Evolutionary conservation across 129 eudicot species (phyloP), one percentile per base, ranked within the genome.

Genomic region (Ambrosia trifida): DNA sequence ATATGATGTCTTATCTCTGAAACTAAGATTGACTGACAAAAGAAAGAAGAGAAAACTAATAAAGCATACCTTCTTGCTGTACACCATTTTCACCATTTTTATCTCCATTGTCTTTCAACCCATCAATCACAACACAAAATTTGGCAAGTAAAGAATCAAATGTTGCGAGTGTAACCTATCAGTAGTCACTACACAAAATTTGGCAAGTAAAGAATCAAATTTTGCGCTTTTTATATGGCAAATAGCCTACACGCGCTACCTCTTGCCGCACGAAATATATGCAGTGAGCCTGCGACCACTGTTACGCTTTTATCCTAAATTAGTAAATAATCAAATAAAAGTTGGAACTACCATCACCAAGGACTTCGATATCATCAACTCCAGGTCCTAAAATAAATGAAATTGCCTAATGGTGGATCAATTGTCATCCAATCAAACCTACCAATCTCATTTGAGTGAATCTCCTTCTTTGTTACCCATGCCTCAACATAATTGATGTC

Each of bases 401-500:
- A 60, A 67, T 82, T 80, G 18, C 85, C 91, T 32, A 81, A 76
- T 7, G 98, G 98, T 6, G 89, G 95, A 61, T 85, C 95, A 72
- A 93, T 83, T 4, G 80, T 71, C 95, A 82, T 83, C 95, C 96
- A 93, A 56, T 87, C 96, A 17, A 85, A 73, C 60, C 85, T 85
- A 16, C 77, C 90, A 17, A 76, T 19, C 69, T 84, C 95, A 58
- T 85, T 88, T 65, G 86, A 43, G 62, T 83, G 70, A 51, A 81
- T 73, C 66, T 85, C 88, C 59, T 85, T 85, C 45, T 78, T 86
- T 8, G 76, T 59, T 32, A 94, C 84, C 98, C 96, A 94, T 16
- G 87, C 87, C 54, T 78, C 85, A 50, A 82, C 86, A 19, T 72
- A 19, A 16, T 73, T 58, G 40, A 65, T 66, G 66, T 88, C 99